phyloP scores from a whole-genome alignment of 202 grass and related monocot species.

The Cymbopogon flexuosus region DNA sequence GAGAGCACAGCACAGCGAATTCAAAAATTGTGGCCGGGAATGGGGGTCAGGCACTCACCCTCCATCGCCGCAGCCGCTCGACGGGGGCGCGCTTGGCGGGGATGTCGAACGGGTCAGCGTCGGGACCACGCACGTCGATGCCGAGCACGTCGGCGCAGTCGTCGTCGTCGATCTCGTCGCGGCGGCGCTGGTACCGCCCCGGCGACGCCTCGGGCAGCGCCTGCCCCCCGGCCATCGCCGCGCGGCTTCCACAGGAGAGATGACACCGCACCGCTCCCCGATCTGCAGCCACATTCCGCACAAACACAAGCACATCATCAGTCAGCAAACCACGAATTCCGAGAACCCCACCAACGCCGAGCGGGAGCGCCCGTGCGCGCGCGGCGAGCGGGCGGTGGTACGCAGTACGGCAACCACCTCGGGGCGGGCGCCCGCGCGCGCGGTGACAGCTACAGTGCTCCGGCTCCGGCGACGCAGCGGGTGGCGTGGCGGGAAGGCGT shows the following conservation, averaged over 20 bases:
- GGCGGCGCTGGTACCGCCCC: slow-evolving; percentile 23
- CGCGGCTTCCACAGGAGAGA: slow-evolving; percentile 62
- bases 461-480: neutral
- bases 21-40: neutral
- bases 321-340: neutral
- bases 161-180: slow-evolving; percentile 29
- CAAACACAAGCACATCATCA: neutral
- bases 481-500: neutral
- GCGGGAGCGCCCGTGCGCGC: neutral
- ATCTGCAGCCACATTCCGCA: slow-evolving; percentile 44
- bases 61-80: slow-evolving; percentile 82
- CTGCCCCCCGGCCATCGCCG: slow-evolving; percentile 34
- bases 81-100: slow-evolving; percentile 72
- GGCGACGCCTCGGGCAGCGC: slow-evolving; percentile 50
- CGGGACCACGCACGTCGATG: neutral
- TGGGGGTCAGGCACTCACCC: slow-evolving; percentile 41
- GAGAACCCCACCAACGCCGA: neutral
- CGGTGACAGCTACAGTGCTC: neutral
- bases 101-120: slow-evolving; percentile 55
- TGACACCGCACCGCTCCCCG: slow-evolving; percentile 51
- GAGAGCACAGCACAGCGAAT: neutral
- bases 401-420: slow-evolving; percentile 21
- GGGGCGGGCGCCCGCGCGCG: slow-evolving; percentile 9
- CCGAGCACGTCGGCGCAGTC: slow-evolving; percentile 25
- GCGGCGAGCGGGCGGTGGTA: too few species aligned